These are phyloP conservation scores for Eucalyptus marginata DNA, from an alignment of 345 rosid genomes.

Conservation along the genomic window DNA sequence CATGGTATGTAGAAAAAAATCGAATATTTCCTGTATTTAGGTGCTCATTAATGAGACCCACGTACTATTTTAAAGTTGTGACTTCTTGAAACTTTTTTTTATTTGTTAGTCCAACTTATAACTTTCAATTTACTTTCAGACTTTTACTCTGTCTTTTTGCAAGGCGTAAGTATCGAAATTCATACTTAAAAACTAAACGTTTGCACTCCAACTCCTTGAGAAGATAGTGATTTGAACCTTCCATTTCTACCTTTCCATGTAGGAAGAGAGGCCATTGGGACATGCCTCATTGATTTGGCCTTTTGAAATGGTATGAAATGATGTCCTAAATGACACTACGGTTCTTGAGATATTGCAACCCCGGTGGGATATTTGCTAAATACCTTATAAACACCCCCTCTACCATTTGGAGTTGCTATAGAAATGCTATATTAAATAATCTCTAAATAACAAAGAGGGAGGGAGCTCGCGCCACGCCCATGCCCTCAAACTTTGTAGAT, in stretches of 20 bases:
- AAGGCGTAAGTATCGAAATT: fast-evolving
- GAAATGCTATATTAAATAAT: background rate
- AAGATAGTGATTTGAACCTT: fast-evolving
- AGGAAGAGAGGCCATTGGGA: fast-evolving
- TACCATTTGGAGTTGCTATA: fast-evolving
- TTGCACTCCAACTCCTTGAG: fast-evolving
- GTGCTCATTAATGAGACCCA: background rate
- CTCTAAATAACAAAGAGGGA: background rate
- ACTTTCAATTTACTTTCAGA: fast-evolving
- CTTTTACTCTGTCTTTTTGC: fast-evolving
- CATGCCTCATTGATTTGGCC: too few species aligned
- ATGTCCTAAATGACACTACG: background rate
- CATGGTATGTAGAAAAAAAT: background rate
- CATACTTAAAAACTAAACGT: fast-evolving
- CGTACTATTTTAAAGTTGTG: background rate
- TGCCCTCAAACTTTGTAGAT: background rate
- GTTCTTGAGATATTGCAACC: background rate
- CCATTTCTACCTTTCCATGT: fast-evolving
- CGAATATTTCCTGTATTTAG: background rate
- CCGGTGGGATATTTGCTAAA: too few species aligned
- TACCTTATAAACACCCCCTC: background rate
- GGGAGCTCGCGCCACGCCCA: background rate
- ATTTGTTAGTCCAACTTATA: fast-evolving
- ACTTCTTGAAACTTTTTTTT: background rate
- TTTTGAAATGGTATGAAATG: background rate